These are phyloP conservation scores for Entonaema liquescens DNA, from an alignment of 495 filamentous ascomycete genomes.

Conservation along the genomic window DNA sequence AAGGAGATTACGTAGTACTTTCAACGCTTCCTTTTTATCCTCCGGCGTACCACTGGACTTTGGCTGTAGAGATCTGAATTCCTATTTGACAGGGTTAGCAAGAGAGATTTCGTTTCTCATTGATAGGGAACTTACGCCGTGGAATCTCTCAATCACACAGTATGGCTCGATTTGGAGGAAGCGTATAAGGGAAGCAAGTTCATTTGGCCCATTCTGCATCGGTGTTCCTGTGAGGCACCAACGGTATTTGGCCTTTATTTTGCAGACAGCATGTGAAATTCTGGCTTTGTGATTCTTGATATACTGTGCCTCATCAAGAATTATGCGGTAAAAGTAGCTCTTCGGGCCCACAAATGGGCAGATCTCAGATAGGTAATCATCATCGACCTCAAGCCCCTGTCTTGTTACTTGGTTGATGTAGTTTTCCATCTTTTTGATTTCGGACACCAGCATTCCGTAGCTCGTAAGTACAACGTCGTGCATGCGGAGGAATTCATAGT, in stretches of 20 bases:
- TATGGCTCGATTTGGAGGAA: slow-evolving; percentile 87
- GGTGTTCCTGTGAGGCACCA: slow-evolving; percentile 93
- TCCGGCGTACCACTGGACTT: not conserved
- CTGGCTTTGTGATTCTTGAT: slow-evolving; percentile 87
- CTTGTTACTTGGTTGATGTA: slow-evolving; percentile 17
- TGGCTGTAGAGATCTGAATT: slow-evolving; percentile 43
- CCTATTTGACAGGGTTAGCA: slow-evolving; percentile 28
- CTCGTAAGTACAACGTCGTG: slow-evolving; percentile 93
- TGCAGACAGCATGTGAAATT: slow-evolving; percentile 66
- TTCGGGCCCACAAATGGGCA: slow-evolving; percentile 67
- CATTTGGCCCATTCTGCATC: slow-evolving; percentile 88
- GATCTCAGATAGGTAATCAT: slow-evolving; percentile 6
- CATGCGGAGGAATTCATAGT: slow-evolving; percentile 58
- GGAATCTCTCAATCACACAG: slow-evolving; percentile 66
- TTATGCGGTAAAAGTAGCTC: slow-evolving; percentile 79
- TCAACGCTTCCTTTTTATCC: slow-evolving; percentile 63
- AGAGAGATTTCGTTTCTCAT: not conserved
- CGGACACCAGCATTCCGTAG: slow-evolving; percentile 79
- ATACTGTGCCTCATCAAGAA: slow-evolving; percentile 92
- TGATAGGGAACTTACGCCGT: slow-evolving; percentile 31
- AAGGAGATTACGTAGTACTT: slow-evolving; percentile 76
- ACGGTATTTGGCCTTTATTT: slow-evolving; percentile 71
- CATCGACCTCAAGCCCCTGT: slow-evolving; percentile 15
- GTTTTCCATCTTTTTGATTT: slow-evolving; percentile 63
- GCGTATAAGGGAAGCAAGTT: slow-evolving; percentile 79